Evolutionary conservation across 2,329 filamentous ascomycete genomes (phyloP).

Genomic region (Gnomoniopsis smithogilvyi): DNA sequence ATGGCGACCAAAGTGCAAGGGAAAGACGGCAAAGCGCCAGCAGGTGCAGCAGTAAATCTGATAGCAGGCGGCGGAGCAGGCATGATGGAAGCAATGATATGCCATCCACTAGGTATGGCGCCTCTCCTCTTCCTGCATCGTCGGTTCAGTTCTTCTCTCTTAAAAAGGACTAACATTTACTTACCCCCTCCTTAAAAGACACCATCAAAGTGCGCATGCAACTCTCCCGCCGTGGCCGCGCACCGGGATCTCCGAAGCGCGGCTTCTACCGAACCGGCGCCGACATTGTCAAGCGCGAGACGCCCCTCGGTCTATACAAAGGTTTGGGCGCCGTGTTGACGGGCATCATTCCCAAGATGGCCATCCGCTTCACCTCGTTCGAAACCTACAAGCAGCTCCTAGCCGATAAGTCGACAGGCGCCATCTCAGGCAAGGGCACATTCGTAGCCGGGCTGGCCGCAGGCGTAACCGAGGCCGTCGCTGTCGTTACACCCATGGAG

Average conservation of each 20-base stretch:
- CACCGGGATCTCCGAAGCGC: conserved; percentile 78
- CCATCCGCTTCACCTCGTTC: conserved; percentile 96
- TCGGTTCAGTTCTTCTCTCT: background rate
- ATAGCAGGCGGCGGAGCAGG: conserved; percentile 91
- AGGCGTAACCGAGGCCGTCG: conserved; percentile 93
- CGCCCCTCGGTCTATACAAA: conserved; percentile 92
- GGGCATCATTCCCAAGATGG: conserved; percentile 98
- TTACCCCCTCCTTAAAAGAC: conserved; percentile 46
- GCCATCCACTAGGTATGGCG: conserved; percentile 83
- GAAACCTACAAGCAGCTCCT: conserved; percentile 89
- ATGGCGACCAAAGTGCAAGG: conserved; percentile 42
- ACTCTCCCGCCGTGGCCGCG: conserved; percentile 79
- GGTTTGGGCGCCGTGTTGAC: conserved; percentile 95
- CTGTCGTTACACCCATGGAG: conserved; percentile 97
- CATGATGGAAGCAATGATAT: conserved; percentile 98
- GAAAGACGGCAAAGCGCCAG: conserved; percentile 65
- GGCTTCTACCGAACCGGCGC: conserved; percentile 84
- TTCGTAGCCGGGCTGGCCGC: conserved; percentile 76
- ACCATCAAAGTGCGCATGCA: conserved; percentile 99
- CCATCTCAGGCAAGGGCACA: conserved; percentile 68
- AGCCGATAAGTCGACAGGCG: conserved; percentile 63
- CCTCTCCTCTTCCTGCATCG: conserved; percentile 9
- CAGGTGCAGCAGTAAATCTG: conserved; percentile 84
- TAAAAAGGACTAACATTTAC: conserved; percentile 20
- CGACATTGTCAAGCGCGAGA: conserved; percentile 87